Conservation (phyloP, 1,139 yeast species). For the Hyphopichia khmerensis region DNA sequence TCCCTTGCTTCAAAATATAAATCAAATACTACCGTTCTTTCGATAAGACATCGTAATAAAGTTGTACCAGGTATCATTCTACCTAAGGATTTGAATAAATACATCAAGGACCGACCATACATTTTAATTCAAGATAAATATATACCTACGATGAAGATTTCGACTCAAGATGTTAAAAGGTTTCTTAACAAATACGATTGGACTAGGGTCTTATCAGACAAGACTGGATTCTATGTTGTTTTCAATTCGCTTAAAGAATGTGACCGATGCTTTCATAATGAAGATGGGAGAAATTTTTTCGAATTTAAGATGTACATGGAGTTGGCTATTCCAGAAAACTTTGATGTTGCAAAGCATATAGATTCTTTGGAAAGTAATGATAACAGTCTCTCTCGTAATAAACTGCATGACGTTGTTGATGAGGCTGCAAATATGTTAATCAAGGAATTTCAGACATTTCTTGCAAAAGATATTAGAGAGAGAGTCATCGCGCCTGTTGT, state of each 20-base stretch:
- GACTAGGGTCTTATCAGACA: constrained; percentile 63
- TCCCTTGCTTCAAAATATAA: constrained; percentile 10
- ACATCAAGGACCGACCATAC: constrained; percentile 56
- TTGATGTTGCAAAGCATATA: constrained; percentile 7
- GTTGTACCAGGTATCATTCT: constrained; percentile 35
- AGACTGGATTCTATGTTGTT: constrained; percentile 67
- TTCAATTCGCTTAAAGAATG: constrained; percentile 68
- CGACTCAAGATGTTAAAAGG: constrained; percentile 54
- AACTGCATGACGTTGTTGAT: constrained; percentile 35
- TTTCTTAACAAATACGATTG: constrained; percentile 57
- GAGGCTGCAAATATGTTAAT: constrained; percentile 62
- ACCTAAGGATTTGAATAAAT: constrained; percentile 46
- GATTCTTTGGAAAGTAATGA: constrained; percentile 11
- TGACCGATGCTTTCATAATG: constrained; percentile 60
- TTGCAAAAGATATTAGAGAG: constrained; percentile 73
- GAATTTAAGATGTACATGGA: constrained; percentile 59
- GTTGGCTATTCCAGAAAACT: constrained; percentile 43
- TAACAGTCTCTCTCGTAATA: constrained; percentile 5
- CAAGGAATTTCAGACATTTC: constrained; percentile 61
- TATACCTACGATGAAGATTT: constrained; percentile 50
- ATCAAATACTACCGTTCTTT: constrained; percentile 37
- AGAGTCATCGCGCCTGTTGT: constrained; percentile 72
- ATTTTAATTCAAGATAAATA: constrained; percentile 54
- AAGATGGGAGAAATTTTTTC: constrained; percentile 59
- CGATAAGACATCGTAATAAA: constrained; percentile 30